Evolutionary conservation across 2,329 filamentous ascomycete genomes (phyloP), one percentile per base, ranked within the genome.

Genomic region (Pleurostoma richardsiae): DNA sequence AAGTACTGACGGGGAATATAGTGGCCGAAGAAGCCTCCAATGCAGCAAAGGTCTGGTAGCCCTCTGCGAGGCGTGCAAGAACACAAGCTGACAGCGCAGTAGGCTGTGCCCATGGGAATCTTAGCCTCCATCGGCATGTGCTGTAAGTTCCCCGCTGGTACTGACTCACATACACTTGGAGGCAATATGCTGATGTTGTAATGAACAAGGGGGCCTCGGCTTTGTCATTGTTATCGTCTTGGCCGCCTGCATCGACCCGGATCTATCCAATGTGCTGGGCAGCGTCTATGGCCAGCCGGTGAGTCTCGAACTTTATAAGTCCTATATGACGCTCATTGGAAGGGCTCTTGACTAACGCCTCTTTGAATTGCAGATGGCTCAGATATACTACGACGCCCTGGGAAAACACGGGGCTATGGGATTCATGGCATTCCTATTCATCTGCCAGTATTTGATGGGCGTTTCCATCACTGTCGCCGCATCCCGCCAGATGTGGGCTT

Each of bases 401-500:
- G 80, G 80, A 7, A 83, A 82, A 58, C 65, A 72, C 4, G 80
- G 78, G 4, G 76, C 80, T 0, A 59, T 84, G 5, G 79, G 71
- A 0, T 69, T 83, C 46, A 83, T 83, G 74, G 68, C 70, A 2
- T 66, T 83, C 1, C 62, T 83, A 26, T 79, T 82, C 56, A 72
- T 81, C 42, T 77, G 81, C 3, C 80, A 83, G 56, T 84, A 80
- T 58, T 66, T 83, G 27, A 83, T 83, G 72, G 79, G 79, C 1
- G 62, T 82, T 2, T 78, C 73, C 30, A 74, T 81, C 45, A 62
- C 79, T 3, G 74, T 82, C 4, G 80, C 80, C 1, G 76, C 75
- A 4, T 80, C 76, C 5, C 72, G 81, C 5, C 80, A 84, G 61
- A 72, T 70, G 30, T 85, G 80, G 80, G 80, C 80, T 0, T 84